Evolutionary conservation across 306 rosid genomes (phyloP), one percentile per base, ranked within the genome.

Genomic region (Heteromeles arbutifolia): DNA sequence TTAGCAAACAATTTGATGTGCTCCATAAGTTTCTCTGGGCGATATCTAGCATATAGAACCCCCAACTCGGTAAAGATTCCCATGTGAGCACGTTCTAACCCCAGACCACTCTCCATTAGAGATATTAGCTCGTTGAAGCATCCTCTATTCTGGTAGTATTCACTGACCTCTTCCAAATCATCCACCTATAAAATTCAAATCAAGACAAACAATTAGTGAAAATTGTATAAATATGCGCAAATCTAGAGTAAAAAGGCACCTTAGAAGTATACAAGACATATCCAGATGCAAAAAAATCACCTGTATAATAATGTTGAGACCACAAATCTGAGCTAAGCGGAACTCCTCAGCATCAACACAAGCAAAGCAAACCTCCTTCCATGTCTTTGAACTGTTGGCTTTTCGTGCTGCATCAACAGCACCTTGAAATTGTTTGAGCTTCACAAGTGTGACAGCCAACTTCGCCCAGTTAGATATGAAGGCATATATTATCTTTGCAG

Each of bases 311-410:
- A 96, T 92, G 84, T 92, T 96, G 85, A 96, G 96, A 50, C 99
- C 99, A 86, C 99, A 96, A 74, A 96, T 96, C 78, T 96, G 99
- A 77, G 99, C 99, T 75, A 96, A 81, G 80, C 99, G 99, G 90
- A 96, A 96, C 84, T 96, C 99, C 87, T 96, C 99, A 34, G 96
- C 99, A 79, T 96, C 98, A 74, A 96, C 98, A 78, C 99, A 96
- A 56, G 99, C 97, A 87, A 92, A 95, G 88, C 99, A 95, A 77
- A 95, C 97, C 84, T 95, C 99, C 85, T 95, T 95, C 99, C 99
- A 95, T 83, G 99, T 95, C 88, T 95, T 95, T 18, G 97, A 82
- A 62, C 99, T 95, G 88, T 95, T 95, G 74, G 99, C 99, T 87
- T 95, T 95, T 84, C 99, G 84, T 82, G 99, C 99, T 37, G 99